Conservation (phyloP, 2,329 filamentous ascomycete genomes). For the Epichloe sylvatica region DNA sequence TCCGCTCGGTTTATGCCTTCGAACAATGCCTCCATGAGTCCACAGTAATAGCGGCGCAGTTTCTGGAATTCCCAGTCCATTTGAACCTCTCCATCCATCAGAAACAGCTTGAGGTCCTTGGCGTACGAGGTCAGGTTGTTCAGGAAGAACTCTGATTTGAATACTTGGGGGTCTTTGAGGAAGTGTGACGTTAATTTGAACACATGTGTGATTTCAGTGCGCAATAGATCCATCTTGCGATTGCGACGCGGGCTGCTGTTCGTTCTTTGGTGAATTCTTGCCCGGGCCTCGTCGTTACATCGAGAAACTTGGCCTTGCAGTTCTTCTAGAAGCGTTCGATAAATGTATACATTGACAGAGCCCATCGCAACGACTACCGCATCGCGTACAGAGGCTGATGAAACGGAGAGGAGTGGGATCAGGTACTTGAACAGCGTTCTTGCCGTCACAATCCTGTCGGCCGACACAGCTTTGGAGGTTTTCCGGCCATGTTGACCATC, state of each 20-base stretch:
- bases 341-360: conserved; percentile 89
- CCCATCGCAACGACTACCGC: conserved; percentile 86
- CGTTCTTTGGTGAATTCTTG: conserved; percentile 72
- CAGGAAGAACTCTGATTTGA: conserved; percentile 79
- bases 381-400: conserved; percentile 68
- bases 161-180: conserved; percentile 61
- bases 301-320: conserved; percentile 73
- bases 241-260: conserved; percentile 72
- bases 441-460: conserved; percentile 74
- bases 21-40: conserved; percentile 82
- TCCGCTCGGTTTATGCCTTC: conserved; percentile 76
- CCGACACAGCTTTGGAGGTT: conserved; percentile 53
- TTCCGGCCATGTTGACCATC: conserved; percentile 67
- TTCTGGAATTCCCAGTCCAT: conserved; percentile 91
- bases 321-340: conserved; percentile 78
- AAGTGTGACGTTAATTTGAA: conserved; percentile 91
- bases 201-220: conserved; percentile 91
- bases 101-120: conserved; percentile 81
- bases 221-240: conserved; percentile 68
- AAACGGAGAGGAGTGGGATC: conserved; percentile 71
- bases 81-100: conserved; percentile 90
- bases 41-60: conserved; percentile 83
- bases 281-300: conserved; percentile 79
- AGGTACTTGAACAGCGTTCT: conserved; percentile 81
- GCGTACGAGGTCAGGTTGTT: conserved; percentile 80